Base-by-base conservation (phyloP, 1,284 basidiomycete genomes). In the Ceratobasidium sp. region DNA sequence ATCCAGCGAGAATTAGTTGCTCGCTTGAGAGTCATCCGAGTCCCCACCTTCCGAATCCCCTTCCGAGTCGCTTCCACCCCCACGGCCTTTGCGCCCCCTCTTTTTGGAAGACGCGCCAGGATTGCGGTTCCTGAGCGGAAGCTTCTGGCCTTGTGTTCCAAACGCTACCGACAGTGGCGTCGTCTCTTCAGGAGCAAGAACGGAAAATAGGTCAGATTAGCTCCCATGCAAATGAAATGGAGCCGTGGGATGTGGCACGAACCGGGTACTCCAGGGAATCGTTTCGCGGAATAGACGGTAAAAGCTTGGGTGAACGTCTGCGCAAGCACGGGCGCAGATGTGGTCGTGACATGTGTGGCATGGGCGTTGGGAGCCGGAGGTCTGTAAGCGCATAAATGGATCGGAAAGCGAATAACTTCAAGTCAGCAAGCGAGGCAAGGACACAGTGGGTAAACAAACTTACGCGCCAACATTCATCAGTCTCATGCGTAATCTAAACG, bases 231-330 rank as follows among this genome's bases (percentile, higher is more conserved):
- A 58, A 18, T 66, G 51, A 38, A 44, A 40, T 30, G 49, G 21
- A 14, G n/a, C 46, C 73, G 75, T 11, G 21, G 16, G 16, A 44
- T 60, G 58, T 44, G 21, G 58, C 40, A 82, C 85, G 77, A 80
- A 92, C 92, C 90, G 82, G 92, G 91, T 40, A 96, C 94, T 54
- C 94, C 94, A 44, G 95, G 94, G 82, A 96, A 96, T 42, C 92
- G 87, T 81, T 96, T 96, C 40, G 93, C 93, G 3, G 93, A 94
- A 81, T 86, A 96, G 1, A 96, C 95, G n/a, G 88, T 87, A 78
- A 97, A 96, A 21, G 88, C 84, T n/a, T 93, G 88, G 59, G 92
- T 93, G 79, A 91, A 94, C 2, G 89, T 87, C 79, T 94, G 89
- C 8, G 94, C 92, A 21, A 95, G 85, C 5, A 95, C 87, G 25